These are phyloP conservation scores for Lachancea meyersii DNA, from an alignment of 805 yeast species.

Conservation along the genomic window DNA sequence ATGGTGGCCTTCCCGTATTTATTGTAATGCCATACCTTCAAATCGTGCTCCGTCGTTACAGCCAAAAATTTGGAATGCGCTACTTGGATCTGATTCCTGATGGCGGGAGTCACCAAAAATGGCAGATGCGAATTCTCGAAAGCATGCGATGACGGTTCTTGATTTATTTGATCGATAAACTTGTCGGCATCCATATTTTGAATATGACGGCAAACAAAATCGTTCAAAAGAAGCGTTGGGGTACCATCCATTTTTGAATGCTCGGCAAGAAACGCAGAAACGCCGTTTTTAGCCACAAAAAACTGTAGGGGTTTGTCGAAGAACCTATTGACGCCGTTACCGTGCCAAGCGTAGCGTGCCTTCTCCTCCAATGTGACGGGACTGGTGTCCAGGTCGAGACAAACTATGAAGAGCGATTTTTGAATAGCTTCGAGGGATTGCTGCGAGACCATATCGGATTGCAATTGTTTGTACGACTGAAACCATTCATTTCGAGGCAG, in stretches of 20 bases:
- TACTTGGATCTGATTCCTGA: slow-evolving; percentile 43
- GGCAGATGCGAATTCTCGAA: slow-evolving; percentile 32
- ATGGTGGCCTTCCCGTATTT: slow-evolving; percentile 84
- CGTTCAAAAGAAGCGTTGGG: slow-evolving; percentile 84
- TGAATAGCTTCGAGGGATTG: slow-evolving; percentile 61
- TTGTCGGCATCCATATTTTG: slow-evolving; percentile 38
- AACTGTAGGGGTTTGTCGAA: slow-evolving; percentile 89
- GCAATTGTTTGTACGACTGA: slow-evolving; percentile 50
- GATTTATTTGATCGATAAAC: slow-evolving; percentile 16
- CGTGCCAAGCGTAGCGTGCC: slow-evolving; percentile 86
- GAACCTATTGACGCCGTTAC: slow-evolving; percentile 86
- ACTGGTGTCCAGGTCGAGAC: slow-evolving; percentile 57
- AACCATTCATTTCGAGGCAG: slow-evolving; percentile 83
- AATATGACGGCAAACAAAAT: slow-evolving; percentile 57
- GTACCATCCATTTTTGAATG: slow-evolving; percentile 99
- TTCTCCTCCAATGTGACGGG: slow-evolving; percentile 81
- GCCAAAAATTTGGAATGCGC: slow-evolving; percentile 54
- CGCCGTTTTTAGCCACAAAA: slow-evolving; percentile 72
- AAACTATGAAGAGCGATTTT: slow-evolving; percentile 71
- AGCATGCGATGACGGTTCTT: slow-evolving; percentile 8
- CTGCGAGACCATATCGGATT: slow-evolving; percentile 53
- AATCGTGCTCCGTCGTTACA: slow-evolving; percentile 56
- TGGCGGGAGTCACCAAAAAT: slow-evolving; percentile 54
- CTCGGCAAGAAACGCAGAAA: slow-evolving; percentile 91
- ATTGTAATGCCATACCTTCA: slow-evolving; percentile 71